These are phyloP conservation scores for Fusarium pseudocircinatum DNA, from an alignment of 2,329 filamentous ascomycete species.

Conservation along the genomic window DNA sequence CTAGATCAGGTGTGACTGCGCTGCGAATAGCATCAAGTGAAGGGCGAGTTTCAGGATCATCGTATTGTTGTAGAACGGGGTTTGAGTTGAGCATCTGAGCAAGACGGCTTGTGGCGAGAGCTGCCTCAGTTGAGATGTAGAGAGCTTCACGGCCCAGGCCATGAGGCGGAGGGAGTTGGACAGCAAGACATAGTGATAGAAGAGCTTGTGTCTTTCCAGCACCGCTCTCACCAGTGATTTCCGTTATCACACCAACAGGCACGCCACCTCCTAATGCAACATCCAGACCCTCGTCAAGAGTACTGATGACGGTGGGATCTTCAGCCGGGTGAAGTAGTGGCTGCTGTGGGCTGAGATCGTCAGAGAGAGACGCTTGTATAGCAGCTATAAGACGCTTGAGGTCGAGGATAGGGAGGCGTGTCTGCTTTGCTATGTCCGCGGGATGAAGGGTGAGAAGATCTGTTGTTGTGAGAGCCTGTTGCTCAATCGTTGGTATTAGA, in stretches of 20 bases:
- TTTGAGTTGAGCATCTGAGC: constrained; percentile 79
- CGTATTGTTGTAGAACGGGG: constrained; percentile 61
- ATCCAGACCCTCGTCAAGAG: constrained; percentile 80
- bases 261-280: constrained; percentile 78
- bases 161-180: constrained; percentile 79
- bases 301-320: constrained; percentile 68
- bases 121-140: constrained; percentile 93
- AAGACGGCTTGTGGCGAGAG: constrained; percentile 83
- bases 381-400: constrained; percentile 77
- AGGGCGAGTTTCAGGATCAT: constrained; percentile 51
- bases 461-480: constrained; percentile 77
- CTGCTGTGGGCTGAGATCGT: constrained; percentile 58
- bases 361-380: constrained; percentile 73
- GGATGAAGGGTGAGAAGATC: constrained; percentile 88
- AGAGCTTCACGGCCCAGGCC: constrained; percentile 80
- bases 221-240: constrained; percentile 92
- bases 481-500: constrained; percentile 83
- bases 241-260: constrained; percentile 82
- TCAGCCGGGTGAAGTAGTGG: constrained; percentile 33
- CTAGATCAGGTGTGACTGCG: constrained; percentile 87
- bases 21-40: constrained; percentile 81
- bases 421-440: constrained; percentile 85
- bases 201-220: constrained; percentile 96
- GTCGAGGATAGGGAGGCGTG: constrained; percentile 82
- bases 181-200: constrained; percentile 82